These are phyloP conservation scores for Wickerhamiella galacta DNA, from an alignment of 805 yeast species.

Conservation along the genomic window DNA sequence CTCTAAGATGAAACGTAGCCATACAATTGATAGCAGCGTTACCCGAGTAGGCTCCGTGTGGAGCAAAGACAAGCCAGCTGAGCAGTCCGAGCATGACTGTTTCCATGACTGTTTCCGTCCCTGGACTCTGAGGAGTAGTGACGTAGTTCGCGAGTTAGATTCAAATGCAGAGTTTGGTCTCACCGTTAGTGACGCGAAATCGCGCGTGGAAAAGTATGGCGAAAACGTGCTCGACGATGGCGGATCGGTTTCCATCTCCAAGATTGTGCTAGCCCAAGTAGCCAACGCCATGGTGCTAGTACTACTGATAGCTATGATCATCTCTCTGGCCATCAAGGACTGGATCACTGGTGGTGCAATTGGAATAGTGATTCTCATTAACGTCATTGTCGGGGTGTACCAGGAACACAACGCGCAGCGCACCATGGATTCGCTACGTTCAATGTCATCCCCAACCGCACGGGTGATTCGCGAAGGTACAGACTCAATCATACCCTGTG, in stretches of 20 bases:
- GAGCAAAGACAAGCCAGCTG: background rate
- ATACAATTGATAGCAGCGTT: background rate
- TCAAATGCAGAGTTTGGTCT: conserved; percentile 37
- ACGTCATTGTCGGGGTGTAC: conserved; percentile 47
- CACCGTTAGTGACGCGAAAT: conserved; percentile 21
- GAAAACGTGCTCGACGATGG: conserved; percentile 46
- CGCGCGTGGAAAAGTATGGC: conserved; percentile 29
- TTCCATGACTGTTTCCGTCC: conserved; percentile 7
- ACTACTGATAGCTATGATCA: conserved; percentile 47
- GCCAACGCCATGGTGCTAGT: conserved; percentile 71
- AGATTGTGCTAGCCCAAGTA: conserved; percentile 46
- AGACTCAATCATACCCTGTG: conserved; percentile 35
- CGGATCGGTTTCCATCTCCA: conserved; percentile 33
- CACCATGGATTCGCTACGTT: conserved; percentile 58
- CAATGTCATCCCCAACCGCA: conserved; percentile 56
- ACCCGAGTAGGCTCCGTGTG: background rate
- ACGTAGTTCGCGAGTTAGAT: conserved; percentile 25
- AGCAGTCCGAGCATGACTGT: background rate
- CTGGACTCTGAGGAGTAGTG: conserved; percentile 20
- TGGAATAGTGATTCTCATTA: conserved; percentile 45
- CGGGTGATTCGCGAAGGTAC: conserved; percentile 45
- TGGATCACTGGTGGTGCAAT: conserved; percentile 77
- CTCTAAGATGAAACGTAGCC: background rate
- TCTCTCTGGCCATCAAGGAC: conserved; percentile 55
- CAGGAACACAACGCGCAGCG: conserved; percentile 64